Evolutionary conservation across 345 rosid species (phyloP).

Genomic region (Clarkia xantiana): DNA sequence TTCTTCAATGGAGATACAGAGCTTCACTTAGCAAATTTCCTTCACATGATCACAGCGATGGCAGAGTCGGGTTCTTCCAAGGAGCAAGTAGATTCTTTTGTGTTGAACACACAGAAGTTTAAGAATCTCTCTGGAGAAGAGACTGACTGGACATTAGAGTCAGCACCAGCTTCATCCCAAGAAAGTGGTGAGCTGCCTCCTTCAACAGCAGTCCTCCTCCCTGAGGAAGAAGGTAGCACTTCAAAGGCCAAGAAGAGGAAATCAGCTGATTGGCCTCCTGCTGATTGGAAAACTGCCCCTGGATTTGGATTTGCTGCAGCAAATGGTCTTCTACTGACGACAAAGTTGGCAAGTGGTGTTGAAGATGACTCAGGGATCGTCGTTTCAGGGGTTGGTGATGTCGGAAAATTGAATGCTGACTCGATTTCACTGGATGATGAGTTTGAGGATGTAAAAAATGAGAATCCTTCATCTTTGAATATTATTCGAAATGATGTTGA

Average conservation of each 20-base stretch:
- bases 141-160: slow-evolving; percentile 43
- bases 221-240: slow-evolving; percentile 9
- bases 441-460: slow-evolving; percentile 6
- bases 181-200: slow-evolving; percentile 12
- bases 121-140: slow-evolving; percentile 51
- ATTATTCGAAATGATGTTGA: too few species aligned
- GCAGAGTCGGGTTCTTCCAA: slow-evolving; percentile 52
- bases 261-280: slow-evolving; percentile 55
- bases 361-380: slow-evolving; percentile 10
- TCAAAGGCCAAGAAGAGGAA: slow-evolving; percentile 27
- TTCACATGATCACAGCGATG: slow-evolving; percentile 74
- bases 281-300: slow-evolving; percentile 55
- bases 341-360: slow-evolving; percentile 10
- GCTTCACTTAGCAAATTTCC: slow-evolving; percentile 77
- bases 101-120: slow-evolving; percentile 66
- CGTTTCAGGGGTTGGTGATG: not conserved
- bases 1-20: slow-evolving; percentile 61
- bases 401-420: too few species aligned
- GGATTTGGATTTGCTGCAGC: slow-evolving; percentile 22
- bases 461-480: too few species aligned
- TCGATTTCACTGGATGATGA: too few species aligned
- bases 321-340: slow-evolving; percentile 24
- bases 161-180: not conserved
- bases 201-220: slow-evolving; percentile 6
- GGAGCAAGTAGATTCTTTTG: slow-evolving; percentile 68